Base-by-base conservation (phyloP, 1,139 yeast species). In the Geotrichum australiense region DNA sequence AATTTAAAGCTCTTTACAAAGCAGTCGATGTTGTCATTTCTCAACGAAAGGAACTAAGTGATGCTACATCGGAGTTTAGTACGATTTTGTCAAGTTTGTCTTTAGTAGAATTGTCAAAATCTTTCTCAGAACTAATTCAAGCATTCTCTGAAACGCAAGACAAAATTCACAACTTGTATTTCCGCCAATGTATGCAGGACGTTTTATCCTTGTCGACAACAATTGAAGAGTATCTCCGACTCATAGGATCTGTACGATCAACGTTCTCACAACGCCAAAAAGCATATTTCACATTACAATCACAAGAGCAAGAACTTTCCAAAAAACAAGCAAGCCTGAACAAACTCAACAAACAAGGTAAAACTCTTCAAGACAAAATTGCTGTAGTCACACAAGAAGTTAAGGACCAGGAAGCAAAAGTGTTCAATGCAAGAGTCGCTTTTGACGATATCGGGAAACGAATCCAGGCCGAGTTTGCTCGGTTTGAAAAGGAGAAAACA, bases 151-250 rank as follows among this genome's bases (percentile, higher is more conserved):
- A 77, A 27, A 76, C 85, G 6, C 93, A 89, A 56, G 54, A 66
- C 34, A 74, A 84, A 49, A 72, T 89, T 31, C 78, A 76, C 52
- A 94, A 85, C 43, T 70, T 86, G 42, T 68, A 86, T 45, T 89
- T 81, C 50, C 74, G 96, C 45, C 77, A 83, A 47, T 81, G 89
- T 48, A 62, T 84, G 58, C 96, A 87, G 59, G 97, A 91, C 54
- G 78, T 87, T 53, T 65, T 91, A 49, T 86, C 96, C 0, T 65
- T 91, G 40, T 95, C 96, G 1, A 75, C 84, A 30, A 85, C 95
- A 0, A 68, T 91, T 29, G 96, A 89, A 56, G 97, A 89, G 57
- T 89, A 91, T 58, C 68, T 80, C 42, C 72, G 97, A 38, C 68
- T 82, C 15, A 76, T 91, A 28, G 80, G 82, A 3, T 84, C 95